phyloP scores from a whole-genome alignment of 139 green algal species.

The Chlorella sp. region DNA sequence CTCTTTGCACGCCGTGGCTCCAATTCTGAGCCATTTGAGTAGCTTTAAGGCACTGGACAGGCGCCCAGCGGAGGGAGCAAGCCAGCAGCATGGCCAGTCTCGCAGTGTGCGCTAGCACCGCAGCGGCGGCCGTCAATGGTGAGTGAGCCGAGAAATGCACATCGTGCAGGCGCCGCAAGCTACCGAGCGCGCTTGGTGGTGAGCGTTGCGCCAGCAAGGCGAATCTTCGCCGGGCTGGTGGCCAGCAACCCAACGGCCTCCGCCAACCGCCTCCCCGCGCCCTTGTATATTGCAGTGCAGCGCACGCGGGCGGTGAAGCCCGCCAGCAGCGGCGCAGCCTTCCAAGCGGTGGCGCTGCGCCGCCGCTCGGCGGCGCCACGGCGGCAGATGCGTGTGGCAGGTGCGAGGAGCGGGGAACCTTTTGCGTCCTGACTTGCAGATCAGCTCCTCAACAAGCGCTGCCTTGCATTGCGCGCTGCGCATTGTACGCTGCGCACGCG shows the following conservation, averaged over 20 bases:
- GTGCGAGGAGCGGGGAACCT: not conserved
- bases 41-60: no score
- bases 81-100: not conserved
- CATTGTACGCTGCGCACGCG: not conserved
- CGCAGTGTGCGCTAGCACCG: not conserved
- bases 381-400: not conserved
- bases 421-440: not conserved
- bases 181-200: not conserved
- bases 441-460: not conserved
- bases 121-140: not conserved
- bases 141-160: not conserved
- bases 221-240: not conserved
- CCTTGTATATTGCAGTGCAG: not conserved
- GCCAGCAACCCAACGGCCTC: no score
- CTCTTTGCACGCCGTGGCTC: no score
- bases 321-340: constrained; percentile 14
- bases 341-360: not conserved
- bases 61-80: no score
- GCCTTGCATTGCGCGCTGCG: not conserved
- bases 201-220: not conserved
- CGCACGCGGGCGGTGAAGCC: not conserved
- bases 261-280: not conserved
- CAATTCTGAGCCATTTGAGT: no score
- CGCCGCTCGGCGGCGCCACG: not conserved
- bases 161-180: no score